Percentiles rank a stretch among this genome's conserved stretches.
Conservation (phyloP, 169 alveolate genomes). For the Theileria orientalis region DNA sequence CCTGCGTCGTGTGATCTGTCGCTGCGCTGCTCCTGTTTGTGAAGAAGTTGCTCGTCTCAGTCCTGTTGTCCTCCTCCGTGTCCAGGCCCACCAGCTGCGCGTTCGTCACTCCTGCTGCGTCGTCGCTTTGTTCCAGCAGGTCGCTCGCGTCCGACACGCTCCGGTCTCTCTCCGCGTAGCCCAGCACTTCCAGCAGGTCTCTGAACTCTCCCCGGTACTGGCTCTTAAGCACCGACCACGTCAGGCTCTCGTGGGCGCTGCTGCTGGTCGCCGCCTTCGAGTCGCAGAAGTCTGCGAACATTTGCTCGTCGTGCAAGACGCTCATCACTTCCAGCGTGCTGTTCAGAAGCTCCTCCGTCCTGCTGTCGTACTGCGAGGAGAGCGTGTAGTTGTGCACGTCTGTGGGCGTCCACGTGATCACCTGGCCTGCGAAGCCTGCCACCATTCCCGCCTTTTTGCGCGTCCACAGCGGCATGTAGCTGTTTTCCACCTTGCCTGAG, state of each 20-base stretch:
- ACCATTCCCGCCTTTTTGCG: slow-evolving; percentile 29
- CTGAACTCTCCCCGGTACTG: slow-evolving; percentile 9
- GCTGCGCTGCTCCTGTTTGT: not conserved
- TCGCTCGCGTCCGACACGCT: not conserved
- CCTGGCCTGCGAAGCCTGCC: slow-evolving; percentile 55
- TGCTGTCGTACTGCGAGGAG: slow-evolving; percentile 30
- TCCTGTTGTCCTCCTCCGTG: not conserved
- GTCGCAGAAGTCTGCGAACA: slow-evolving; percentile 25
- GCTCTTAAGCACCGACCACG: slow-evolving; percentile 64
- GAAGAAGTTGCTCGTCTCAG: not conserved
- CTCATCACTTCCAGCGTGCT: slow-evolving; percentile 39
- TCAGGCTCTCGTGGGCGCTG: slow-evolving; percentile 57
- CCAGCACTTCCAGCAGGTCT: slow-evolving; percentile 25
- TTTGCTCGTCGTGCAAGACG: slow-evolving; percentile 19
- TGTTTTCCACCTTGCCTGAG: slow-evolving; percentile 15
- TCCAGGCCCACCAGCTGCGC: not conserved
- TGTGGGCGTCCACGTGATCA: slow-evolving; percentile 40
- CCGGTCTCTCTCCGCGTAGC: slow-evolving; percentile 14
- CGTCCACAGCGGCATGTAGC: slow-evolving; percentile 55
- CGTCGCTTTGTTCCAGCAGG: not conserved
- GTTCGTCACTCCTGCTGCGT: not conserved
- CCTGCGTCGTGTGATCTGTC: slow-evolving; percentile 6
- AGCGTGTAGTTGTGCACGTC: slow-evolving; percentile 32
- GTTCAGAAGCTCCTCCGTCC: slow-evolving; percentile 25
- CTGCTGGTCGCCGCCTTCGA: slow-evolving; percentile 21